Evolutionary conservation across 495 filamentous ascomycete species (phyloP).

Genomic region (Penicillium dipodomyicola): DNA sequence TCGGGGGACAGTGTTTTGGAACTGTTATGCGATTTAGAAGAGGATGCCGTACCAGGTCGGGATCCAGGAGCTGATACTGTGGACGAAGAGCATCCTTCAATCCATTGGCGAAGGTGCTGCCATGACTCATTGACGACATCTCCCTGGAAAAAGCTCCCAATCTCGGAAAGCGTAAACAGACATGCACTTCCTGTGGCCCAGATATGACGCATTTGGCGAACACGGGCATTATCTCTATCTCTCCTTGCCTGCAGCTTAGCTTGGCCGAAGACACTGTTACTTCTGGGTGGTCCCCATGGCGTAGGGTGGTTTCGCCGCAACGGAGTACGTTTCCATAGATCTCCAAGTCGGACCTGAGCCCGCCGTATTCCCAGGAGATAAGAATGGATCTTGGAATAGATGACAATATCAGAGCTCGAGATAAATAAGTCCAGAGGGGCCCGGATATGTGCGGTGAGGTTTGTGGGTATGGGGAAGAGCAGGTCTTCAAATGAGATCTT

Average conservation of each 20-base stretch:
- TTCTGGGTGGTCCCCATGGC: conserved; percentile 62
- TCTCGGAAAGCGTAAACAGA: conserved; percentile 82
- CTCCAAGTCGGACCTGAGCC: conserved; percentile 74
- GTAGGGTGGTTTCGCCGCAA: conserved; percentile 73
- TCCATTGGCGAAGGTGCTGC: conserved; percentile 59
- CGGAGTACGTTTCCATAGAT: conserved; percentile 78
- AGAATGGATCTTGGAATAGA: conserved; percentile 78
- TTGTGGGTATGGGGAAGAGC: conserved; percentile 73
- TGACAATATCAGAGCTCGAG: conserved; percentile 65
- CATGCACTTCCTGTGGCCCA: conserved; percentile 86
- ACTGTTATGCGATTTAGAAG: conserved; percentile 22
- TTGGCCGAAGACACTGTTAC: conserved; percentile 56
- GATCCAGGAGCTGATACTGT: conserved; percentile 28
- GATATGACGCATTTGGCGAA: conserved; percentile 65
- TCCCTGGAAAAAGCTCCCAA: conserved; percentile 82
- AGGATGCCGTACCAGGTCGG: conserved; percentile 40
- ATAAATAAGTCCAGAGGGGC: conserved; percentile 88
- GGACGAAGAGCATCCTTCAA: conserved; percentile 35
- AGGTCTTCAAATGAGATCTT: conserved; percentile 67
- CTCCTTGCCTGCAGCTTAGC: conserved; percentile 55
- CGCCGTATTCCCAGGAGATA: conserved; percentile 83
- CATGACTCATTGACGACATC: conserved; percentile 82
- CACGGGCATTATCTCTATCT: conserved; percentile 56
- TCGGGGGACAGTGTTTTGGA: conserved; percentile 11
- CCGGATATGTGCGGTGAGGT: conserved; percentile 67